Evolutionary conservation across 1,284 basidiomycete species (phyloP).

Genomic region (Tilletia indica): DNA sequence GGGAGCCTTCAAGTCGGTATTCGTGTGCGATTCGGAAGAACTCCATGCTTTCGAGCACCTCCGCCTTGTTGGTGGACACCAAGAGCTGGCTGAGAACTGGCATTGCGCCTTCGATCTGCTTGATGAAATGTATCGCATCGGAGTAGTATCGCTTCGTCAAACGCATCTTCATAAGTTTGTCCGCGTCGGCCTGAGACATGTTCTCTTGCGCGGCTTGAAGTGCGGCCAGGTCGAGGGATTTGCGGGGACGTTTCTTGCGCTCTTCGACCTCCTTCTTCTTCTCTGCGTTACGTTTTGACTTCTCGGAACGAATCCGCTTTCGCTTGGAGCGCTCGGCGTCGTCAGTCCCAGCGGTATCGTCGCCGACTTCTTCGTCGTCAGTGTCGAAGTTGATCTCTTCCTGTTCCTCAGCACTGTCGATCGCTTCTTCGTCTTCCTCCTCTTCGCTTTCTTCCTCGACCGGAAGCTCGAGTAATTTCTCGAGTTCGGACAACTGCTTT

Average conservation of each 20-base stretch:
- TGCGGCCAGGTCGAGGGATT: constrained; percentile 35
- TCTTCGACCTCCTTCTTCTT: constrained; percentile 20
- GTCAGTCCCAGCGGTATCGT: constrained; percentile 24
- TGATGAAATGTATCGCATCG: constrained; percentile 84
- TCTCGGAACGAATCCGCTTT: constrained; percentile 9
- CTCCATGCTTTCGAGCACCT: constrained; percentile 91
- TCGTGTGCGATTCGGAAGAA: constrained; percentile 84
- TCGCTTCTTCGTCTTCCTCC: constrained; percentile 56
- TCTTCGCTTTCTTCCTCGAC: constrained; percentile 41
- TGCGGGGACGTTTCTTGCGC: constrained; percentile 62
- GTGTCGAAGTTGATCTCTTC: constrained; percentile 36
- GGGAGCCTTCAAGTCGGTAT: constrained; percentile 70
- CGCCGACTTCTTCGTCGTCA: constrained; percentile 56
- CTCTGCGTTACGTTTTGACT: constrained; percentile 24
- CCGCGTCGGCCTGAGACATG: constrained; percentile 37
- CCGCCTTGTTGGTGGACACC: constrained; percentile 85
- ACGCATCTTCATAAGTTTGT: constrained; percentile 66
- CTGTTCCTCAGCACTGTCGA: constrained; percentile 43
- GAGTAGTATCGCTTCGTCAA: constrained; percentile 81
- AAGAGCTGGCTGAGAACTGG: constrained; percentile 74
- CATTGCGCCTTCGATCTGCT: constrained; percentile 75
- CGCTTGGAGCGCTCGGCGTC: constrained; percentile 23
- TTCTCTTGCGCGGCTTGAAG: constrained; percentile 26
- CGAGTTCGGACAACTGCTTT: constrained; percentile 62
- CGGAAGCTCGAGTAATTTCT: constrained; percentile 44